Evolutionary conservation across 768 basidiomycete genomes (phyloP).

Genomic region (Serendipita indica): DNA sequence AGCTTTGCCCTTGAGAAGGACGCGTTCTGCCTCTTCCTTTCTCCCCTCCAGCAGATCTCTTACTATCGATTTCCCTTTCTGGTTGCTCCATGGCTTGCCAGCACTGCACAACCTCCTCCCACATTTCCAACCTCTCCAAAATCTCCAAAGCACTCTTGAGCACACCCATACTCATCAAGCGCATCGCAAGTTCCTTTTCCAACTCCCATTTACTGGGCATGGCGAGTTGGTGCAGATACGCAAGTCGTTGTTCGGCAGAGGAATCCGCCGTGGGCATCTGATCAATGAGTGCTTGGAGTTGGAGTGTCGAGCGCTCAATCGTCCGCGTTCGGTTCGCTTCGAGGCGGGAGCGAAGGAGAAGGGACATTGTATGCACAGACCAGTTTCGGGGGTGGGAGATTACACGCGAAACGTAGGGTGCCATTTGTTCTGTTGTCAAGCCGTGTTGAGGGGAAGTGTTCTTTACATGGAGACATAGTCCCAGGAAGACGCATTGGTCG

Average conservation of each 20-base stretch:
- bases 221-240: conserved; percentile 64
- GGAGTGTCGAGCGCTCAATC: conserved; percentile 80
- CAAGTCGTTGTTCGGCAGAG: conserved; percentile 52
- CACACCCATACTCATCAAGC: conserved; percentile 76
- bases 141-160: conserved; percentile 83
- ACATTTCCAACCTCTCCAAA: conserved; percentile 91
- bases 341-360: conserved; percentile 81
- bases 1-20: conserved; percentile 45
- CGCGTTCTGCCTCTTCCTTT: conserved; percentile 67
- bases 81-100: conserved; percentile 66
- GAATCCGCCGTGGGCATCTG: conserved; percentile 90
- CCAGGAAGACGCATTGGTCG: conserved; percentile 84
- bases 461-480: conserved; percentile 77
- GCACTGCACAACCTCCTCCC: conserved; percentile 91
- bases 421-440: conserved; percentile 82
- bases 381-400: conserved; percentile 84
- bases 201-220: conserved; percentile 89
- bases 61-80: conserved; percentile 70
- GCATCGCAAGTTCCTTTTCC: conserved; percentile 74
- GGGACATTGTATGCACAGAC: conserved; percentile 93
- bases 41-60: conserved; percentile 70
- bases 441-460: conserved; percentile 85
- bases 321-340: conserved; percentile 82
- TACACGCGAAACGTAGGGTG: conserved; percentile 80
- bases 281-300: conserved; percentile 89